A percentile compares a stretch with the other conserved stretches of the same genome.
These are phyloP conservation scores for Metarhizium robertsii DNA, from an alignment of 2,329 filamentous ascomycete genomes.

Conservation along the genomic window DNA sequence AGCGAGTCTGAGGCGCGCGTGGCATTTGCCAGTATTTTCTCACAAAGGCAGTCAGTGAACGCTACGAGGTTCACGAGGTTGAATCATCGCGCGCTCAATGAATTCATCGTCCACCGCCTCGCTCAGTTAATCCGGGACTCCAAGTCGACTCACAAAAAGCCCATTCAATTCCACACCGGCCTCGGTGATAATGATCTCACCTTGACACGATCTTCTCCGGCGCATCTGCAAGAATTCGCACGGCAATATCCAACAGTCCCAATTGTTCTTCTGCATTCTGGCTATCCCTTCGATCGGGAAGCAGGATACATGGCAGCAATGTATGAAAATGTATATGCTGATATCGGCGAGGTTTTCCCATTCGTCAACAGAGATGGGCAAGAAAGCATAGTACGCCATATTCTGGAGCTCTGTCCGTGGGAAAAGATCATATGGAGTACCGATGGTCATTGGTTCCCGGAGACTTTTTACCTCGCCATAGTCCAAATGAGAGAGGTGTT, in stretches of 20 bases:
- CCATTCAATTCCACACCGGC: conserved; percentile 76
- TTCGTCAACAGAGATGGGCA: conserved; percentile 70
- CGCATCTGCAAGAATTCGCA: conserved; percentile 66
- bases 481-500: conserved; percentile 63
- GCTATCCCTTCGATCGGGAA: conserved; percentile 74
- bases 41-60: conserved; percentile 5
- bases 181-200: conserved; percentile 72
- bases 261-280: conserved; percentile 69
- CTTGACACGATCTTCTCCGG: conserved; percentile 60
- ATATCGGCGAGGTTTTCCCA: conserved; percentile 77
- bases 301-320: conserved; percentile 68
- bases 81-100: conserved; percentile 56
- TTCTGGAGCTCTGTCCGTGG: conserved; percentile 65
- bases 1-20: conserved; percentile 31
- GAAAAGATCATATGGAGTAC: conserved; percentile 74
- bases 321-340: conserved; percentile 72
- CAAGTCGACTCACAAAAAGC: conserved; percentile 46
- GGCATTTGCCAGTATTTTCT: conserved; percentile 29
- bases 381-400: conserved; percentile 58
- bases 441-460: conserved; percentile 70
- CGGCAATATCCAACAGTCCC: conserved; percentile 58
- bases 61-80: conserved; percentile 39
- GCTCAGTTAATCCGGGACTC: conserved; percentile 47
- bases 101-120: conserved; percentile 56
- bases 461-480: conserved; percentile 66